These are phyloP conservation scores for Colletotrichum lini DNA, from an alignment of 2,329 filamentous ascomycete genomes.

Conservation along the genomic window DNA sequence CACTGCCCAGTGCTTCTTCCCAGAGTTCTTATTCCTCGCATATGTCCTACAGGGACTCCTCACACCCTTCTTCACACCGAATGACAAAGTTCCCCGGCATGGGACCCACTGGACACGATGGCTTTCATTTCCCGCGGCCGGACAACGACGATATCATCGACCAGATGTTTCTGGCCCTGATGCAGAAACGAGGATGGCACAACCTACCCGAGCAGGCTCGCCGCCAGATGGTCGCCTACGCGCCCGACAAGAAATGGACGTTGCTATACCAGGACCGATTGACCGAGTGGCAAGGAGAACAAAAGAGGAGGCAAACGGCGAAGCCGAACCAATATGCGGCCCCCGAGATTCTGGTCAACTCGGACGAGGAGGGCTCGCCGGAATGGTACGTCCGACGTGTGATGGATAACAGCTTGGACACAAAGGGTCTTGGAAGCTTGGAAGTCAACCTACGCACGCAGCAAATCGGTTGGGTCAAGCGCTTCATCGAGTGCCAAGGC, in stretches of 20 bases:
- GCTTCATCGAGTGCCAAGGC: slow-evolving; percentile 97
- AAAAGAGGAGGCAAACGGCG: slow-evolving; percentile 85
- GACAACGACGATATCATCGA: slow-evolving; percentile 88
- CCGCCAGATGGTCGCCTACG: slow-evolving; percentile 96
- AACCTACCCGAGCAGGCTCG: slow-evolving; percentile 95
- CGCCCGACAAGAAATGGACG: slow-evolving; percentile 96
- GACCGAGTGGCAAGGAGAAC: slow-evolving; percentile 93
- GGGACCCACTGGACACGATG: slow-evolving; percentile 58
- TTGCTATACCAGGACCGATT: slow-evolving; percentile 95
- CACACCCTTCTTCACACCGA: slow-evolving; percentile 69
- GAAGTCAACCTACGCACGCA: slow-evolving; percentile 96
- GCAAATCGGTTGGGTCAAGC: slow-evolving; percentile 96
- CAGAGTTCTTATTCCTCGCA: slow-evolving; percentile 68
- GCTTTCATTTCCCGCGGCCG: slow-evolving; percentile 78
- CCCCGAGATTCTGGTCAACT: slow-evolving; percentile 79
- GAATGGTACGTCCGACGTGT: slow-evolving; percentile 99
- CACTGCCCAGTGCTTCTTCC: slow-evolving; percentile 69
- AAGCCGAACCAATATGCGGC: slow-evolving; percentile 77
- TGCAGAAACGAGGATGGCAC: slow-evolving; percentile 98
- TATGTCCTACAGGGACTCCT: slow-evolving; percentile 50
- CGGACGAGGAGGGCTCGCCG: slow-evolving; percentile 94
- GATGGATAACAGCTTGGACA: slow-evolving; percentile 94
- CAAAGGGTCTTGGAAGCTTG: slow-evolving; percentile 91
- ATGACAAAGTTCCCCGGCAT: slow-evolving; percentile 66
- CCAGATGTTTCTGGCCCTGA: slow-evolving; percentile 90